Evolutionary conservation across 331 rosid genomes (phyloP).

Genomic region (Pyrus hybrid): DNA sequence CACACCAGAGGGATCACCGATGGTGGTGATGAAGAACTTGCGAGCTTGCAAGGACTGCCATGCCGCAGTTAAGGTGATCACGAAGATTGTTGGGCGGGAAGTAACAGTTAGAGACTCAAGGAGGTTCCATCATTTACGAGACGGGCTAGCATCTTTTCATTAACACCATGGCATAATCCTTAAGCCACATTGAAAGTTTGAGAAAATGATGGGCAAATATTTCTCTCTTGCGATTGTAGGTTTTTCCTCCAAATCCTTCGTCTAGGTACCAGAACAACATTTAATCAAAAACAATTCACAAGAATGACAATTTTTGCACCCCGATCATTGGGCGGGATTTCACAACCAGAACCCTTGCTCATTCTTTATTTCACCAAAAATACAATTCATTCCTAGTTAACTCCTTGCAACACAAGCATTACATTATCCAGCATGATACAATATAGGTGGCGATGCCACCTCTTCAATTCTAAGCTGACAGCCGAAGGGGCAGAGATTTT

Average conservation of each 20-base stretch:
- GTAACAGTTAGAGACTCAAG: conserved; percentile 69
- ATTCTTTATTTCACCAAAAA: neutral
- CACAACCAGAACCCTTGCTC: neutral
- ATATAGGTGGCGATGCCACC: neutral
- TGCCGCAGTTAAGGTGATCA: conserved; percentile 65
- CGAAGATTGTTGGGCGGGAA: conserved; percentile 49
- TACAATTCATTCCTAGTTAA: neutral
- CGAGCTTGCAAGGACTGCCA: conserved; percentile 68
- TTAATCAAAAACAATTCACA: too few relatives aligned
- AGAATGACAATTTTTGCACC: too few relatives aligned
- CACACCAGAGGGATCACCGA: conserved; percentile 55
- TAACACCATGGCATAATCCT: too few relatives aligned
- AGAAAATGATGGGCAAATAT: too few relatives aligned
- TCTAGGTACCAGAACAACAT: too few relatives aligned
- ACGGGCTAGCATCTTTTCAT: conserved; percentile 19
- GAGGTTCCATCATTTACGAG: conserved; percentile 71
- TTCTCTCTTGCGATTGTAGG: too few relatives aligned
- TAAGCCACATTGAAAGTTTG: too few relatives aligned
- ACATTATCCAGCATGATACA: neutral
- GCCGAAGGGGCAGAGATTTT: neutral
- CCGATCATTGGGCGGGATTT: too few relatives aligned
- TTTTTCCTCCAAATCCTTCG: too few relatives aligned
- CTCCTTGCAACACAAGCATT: neutral
- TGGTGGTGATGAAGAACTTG: conserved; percentile 72
- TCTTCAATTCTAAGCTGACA: neutral